A percentile compares a stretch with the other conserved stretches of the same genome.
Evolutionary conservation across 129 eudicot species (phyloP).

Genomic region (Scalesia atractyloides): DNA sequence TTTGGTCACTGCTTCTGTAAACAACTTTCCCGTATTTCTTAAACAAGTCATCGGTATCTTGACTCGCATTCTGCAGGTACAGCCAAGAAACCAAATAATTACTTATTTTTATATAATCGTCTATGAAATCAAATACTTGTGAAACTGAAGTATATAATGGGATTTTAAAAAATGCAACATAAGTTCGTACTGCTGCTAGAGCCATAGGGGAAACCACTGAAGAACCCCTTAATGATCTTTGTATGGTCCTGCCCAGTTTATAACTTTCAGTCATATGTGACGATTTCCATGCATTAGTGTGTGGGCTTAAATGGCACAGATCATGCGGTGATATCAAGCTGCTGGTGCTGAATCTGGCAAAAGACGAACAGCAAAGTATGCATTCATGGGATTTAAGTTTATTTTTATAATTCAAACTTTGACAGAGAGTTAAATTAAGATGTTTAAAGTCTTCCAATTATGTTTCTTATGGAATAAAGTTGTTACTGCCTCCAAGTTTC

Average conservation of each 20-base stretch:
- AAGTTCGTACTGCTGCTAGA: slow-evolving; percentile 51
- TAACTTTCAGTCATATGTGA: slow-evolving; percentile 26
- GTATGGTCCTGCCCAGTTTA: slow-evolving; percentile 23
- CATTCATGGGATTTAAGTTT: background rate
- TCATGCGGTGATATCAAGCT: slow-evolving; percentile 40
- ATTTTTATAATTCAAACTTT: background rate
- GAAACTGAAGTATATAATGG: background rate
- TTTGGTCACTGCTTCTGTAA: slow-evolving; percentile 67
- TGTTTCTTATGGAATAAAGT: background rate
- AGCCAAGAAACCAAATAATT: slow-evolving; percentile 8
- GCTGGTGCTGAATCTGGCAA: slow-evolving; percentile 37
- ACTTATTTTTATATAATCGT: slow-evolving; percentile 1
- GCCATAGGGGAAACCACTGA: slow-evolving; percentile 52
- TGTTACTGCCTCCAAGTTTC: background rate
- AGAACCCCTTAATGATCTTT: slow-evolving; percentile 36
- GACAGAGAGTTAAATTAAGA: background rate
- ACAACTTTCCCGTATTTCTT: slow-evolving; percentile 88
- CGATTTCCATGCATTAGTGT: slow-evolving; percentile 24
- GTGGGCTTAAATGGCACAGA: slow-evolving; percentile 23
- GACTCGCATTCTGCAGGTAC: slow-evolving; percentile 70
- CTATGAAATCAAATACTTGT: background rate
- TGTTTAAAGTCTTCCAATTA: background rate
- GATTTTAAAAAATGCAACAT: background rate
- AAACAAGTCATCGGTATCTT: slow-evolving; percentile 86
- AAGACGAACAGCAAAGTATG: slow-evolving; percentile 21